Evolutionary conservation across 495 filamentous ascomycete genomes (phyloP), one percentile per base, ranked within the genome.

Genomic region (Aspergillus biplanus): DNA sequence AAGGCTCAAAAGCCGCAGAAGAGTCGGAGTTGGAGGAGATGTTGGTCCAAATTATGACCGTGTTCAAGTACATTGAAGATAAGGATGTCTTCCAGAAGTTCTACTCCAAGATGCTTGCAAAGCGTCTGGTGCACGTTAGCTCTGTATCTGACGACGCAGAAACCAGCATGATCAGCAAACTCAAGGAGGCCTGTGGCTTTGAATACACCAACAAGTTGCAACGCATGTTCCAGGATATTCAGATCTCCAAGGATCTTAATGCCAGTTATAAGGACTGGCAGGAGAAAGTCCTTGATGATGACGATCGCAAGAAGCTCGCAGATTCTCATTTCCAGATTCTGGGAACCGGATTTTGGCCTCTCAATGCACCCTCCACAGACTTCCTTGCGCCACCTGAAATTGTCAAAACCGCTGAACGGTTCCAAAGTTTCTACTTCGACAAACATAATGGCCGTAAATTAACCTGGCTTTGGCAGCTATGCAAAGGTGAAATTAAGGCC

Each of bases 61-160:
- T 98, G 42, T 99, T 99, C 87, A 99, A 99, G 77, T 99, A 98
- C 79, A 97, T 99, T 67, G 96, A 99, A 70, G 95, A 99, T 78
- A 98, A 98, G 79, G 95, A 99, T 74, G 95, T 99, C 7, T 99
- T 98, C 83, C 96, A 98, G 76, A 98, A 97, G 74, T 98, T 97
- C 78, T 99, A 99, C 77, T 96, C 96, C 8, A 91, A 94, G 54
- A 95, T 93, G 89, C 80, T 99, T 64, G 96, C 95, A 52, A 93
- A 96, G 74, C 91, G 95, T 62, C 79, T 99, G 58, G 96, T 99
- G 7, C 92, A 97, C 72, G 89, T 88, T 75, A 96, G 87, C 69
- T 97, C 95, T 2, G 93, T 94, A 2, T 97, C 94, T 13, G 93
- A 96, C 67, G 96, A 99, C 75, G 94, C 95, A 0, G 95, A 99